Evolutionary conservation across 495 filamentous ascomycete species (phyloP).

Genomic region (Lasiosphaeria miniovina): DNA sequence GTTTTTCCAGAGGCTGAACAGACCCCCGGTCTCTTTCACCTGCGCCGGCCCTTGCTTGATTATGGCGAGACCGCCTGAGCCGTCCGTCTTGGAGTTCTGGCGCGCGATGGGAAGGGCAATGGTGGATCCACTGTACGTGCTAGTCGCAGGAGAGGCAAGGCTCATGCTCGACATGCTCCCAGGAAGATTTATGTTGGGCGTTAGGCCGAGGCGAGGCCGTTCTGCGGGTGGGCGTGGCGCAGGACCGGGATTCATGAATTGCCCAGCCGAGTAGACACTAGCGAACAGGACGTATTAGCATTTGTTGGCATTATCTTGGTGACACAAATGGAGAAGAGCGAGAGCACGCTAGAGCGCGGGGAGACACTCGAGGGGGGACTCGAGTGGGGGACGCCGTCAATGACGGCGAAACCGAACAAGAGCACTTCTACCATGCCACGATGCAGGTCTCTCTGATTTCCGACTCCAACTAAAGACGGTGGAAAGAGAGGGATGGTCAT

Average conservation of each 20-base stretch:
- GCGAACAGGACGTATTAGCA: constrained; percentile 22
- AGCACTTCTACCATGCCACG: no score
- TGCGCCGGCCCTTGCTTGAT: constrained; percentile 82
- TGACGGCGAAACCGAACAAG: no score
- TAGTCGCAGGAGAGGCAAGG: constrained; percentile 59
- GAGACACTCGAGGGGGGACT: neutral
- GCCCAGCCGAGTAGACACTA: constrained; percentile 62
- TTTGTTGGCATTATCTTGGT: neutral
- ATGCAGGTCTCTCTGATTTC: no score
- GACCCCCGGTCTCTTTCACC: constrained; percentile 88
- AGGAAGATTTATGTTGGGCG: constrained; percentile 66
- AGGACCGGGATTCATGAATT: constrained; percentile 96
- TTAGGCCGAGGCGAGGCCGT: constrained; percentile 74
- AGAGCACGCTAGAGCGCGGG: neutral
- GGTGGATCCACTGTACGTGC: constrained; percentile 60
- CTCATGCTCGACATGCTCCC: constrained; percentile 75
- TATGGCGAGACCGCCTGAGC: constrained; percentile 60
- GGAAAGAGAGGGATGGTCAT: neutral
- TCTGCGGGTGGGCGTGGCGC: constrained; percentile 87
- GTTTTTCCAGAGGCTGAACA: constrained; percentile 79
- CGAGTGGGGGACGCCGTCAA: no score
- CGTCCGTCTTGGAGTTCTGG: constrained; percentile 59
- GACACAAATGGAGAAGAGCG: neutral
- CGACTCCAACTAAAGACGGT: no score
- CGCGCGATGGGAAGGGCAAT: constrained; percentile 65